These are phyloP conservation scores for Chaetomium tenue DNA, from an alignment of 495 filamentous ascomycete species.

Conservation along the genomic window DNA sequence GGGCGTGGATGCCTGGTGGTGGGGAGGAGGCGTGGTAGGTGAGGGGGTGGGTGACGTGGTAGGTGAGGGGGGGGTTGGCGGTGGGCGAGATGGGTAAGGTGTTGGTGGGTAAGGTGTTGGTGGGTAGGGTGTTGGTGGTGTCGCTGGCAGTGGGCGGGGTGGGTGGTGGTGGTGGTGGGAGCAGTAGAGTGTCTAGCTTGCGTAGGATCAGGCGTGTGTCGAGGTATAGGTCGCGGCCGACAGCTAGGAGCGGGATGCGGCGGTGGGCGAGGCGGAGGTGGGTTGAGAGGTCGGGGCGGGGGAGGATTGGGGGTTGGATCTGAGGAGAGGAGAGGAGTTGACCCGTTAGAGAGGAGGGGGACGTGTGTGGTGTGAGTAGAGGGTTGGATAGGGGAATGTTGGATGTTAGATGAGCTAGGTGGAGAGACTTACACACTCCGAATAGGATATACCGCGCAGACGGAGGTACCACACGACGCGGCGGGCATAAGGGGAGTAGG, in stretches of 20 bases:
- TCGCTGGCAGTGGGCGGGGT: too few relatives aligned
- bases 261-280: constrained; percentile 59
- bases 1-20: too few relatives aligned
- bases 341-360: too few relatives aligned
- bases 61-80: too few relatives aligned
- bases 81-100: too few relatives aligned
- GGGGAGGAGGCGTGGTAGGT: too few relatives aligned
- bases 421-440: neutral
- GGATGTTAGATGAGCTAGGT: too few relatives aligned
- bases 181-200: constrained; percentile 49
- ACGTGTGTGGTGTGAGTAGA: neutral
- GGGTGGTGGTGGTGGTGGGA: neutral
- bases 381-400: too few relatives aligned
- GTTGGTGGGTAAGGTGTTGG: too few relatives aligned
- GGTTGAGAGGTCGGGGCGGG: constrained; percentile 52
- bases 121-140: too few relatives aligned
- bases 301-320: constrained; percentile 56
- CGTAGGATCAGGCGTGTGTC: constrained; percentile 60
- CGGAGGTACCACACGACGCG: neutral
- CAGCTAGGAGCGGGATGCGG: constrained; percentile 62
- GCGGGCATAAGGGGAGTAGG: neutral
- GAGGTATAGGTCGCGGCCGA: constrained; percentile 56
- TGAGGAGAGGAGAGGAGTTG: constrained; percentile 17
- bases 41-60: too few relatives aligned
- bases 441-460: neutral